Evolutionary conservation across 331 rosid species (phyloP).

Genomic region (Acacia pycnantha): DNA sequence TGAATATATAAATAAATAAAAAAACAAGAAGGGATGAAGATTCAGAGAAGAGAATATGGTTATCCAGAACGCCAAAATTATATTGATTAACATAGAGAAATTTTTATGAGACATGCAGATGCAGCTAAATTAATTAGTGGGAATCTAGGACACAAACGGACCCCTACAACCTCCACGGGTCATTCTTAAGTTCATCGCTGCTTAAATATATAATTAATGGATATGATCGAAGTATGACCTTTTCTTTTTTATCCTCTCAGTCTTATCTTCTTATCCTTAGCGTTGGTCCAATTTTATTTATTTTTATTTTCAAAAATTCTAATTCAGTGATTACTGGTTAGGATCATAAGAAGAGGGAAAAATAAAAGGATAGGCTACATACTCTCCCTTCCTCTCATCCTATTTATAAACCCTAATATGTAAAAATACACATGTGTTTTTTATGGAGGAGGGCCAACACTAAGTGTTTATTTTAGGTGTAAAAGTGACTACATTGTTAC

Average conservation of each 20-base stretch:
- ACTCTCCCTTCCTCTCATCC: neutral
- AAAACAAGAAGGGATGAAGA: neutral
- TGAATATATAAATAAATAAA: neutral
- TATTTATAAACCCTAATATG: no score
- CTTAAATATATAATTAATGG: neutral
- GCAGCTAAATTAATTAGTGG: neutral
- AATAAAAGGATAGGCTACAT: no score
- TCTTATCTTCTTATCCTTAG: no score
- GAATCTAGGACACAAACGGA: neutral
- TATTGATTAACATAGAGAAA: neutral
- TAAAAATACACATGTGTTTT: no score
- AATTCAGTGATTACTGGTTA: neutral
- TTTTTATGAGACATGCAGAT: neutral
- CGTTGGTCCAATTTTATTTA: neutral
- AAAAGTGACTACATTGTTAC: no score
- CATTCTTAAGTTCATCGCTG: neutral
- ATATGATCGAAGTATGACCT: neutral
- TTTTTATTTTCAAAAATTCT: no score
- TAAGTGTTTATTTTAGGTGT: no score
- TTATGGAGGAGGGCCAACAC: no score
- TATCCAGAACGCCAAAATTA: neutral
- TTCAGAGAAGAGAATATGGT: neutral
- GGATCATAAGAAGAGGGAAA: neutral
- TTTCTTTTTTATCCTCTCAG: neutral
- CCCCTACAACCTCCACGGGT: slow-evolving; percentile 3